phyloP scores from a whole-genome alignment of 352 stramenopile genomes.

The Phytopythium chamaehyphon region DNA sequence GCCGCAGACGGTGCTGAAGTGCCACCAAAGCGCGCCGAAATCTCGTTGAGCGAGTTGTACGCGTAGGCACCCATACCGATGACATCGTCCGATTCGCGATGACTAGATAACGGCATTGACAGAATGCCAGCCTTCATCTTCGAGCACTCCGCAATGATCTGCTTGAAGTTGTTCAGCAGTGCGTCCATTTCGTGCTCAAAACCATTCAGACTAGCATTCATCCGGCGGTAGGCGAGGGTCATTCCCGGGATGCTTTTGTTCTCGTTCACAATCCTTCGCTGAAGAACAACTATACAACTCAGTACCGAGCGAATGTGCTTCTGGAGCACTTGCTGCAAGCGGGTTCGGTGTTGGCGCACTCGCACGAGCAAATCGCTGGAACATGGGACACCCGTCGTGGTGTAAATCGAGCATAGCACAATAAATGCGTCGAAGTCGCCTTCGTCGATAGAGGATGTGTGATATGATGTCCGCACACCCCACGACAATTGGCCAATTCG shows the following conservation, averaged over 20 bases:
- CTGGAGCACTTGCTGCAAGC: conserved; percentile 65
- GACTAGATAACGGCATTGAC: conserved; percentile 67
- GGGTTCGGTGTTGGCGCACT: conserved; percentile 62
- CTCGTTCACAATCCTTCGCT: conserved; percentile 70
- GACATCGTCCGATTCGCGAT: conserved; percentile 62
- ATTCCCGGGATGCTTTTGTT: conserved; percentile 78
- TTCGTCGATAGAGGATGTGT: conserved; percentile 81
- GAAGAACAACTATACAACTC: conserved; percentile 67
- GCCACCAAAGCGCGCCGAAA: conserved; percentile 64
- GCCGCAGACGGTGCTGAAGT: conserved; percentile 52
- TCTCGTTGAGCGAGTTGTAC: conserved; percentile 81
- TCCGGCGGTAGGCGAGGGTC: conserved; percentile 66
- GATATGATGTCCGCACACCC: conserved; percentile 77
- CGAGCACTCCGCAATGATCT: conserved; percentile 66
- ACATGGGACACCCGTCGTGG: conserved; percentile 52
- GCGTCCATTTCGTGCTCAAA: conserved; percentile 73
- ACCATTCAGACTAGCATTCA: conserved; percentile 46
- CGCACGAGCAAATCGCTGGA: conserved; percentile 69
- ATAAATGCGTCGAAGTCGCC: conserved; percentile 83
- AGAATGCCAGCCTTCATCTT: conserved; percentile 83
- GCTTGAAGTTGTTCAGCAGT: conserved; percentile 64
- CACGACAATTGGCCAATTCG: conserved; percentile 79
- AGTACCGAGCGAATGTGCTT: conserved; percentile 70
- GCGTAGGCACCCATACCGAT: conserved; percentile 65
- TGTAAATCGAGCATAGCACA: conserved; percentile 84